These are phyloP conservation scores for Nasturtium officinale DNA, from an alignment of 345 rosid genomes.

Conservation along the genomic window DNA sequence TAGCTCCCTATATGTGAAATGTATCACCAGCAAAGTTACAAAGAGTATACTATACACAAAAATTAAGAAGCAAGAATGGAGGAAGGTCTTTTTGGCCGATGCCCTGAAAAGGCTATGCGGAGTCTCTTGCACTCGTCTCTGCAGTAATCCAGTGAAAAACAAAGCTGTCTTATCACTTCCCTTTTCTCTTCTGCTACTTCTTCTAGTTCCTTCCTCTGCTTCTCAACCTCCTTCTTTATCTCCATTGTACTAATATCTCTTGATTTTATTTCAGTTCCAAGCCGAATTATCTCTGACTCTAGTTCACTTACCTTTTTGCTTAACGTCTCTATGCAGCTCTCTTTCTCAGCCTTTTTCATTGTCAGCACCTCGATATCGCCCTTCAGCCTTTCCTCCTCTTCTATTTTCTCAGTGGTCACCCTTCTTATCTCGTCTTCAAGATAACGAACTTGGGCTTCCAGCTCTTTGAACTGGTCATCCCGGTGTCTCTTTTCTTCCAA, in stretches of 20 bases:
- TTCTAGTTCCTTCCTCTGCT: constrained; percentile 48
- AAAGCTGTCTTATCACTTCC: constrained; percentile 76
- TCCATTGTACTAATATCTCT: constrained; percentile 43
- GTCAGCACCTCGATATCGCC: constrained; percentile 50
- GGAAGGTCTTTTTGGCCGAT: constrained; percentile 35
- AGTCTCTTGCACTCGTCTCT: constrained; percentile 55
- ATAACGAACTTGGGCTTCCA: constrained; percentile 61
- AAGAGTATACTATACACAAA: constrained; percentile 30
- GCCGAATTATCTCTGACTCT: constrained; percentile 35
- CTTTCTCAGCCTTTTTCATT: constrained; percentile 50
- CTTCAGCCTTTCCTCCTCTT: constrained; percentile 49
- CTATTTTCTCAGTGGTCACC: constrained; percentile 50
- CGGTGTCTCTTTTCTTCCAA: constrained; percentile 48
- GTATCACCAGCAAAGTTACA: constrained; percentile 35
- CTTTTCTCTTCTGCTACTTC: constrained; percentile 75
- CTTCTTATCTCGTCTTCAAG: constrained; percentile 66
- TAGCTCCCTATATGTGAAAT: constrained; percentile 32
- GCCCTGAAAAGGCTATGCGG: constrained; percentile 47
- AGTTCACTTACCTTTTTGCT: constrained; percentile 40
- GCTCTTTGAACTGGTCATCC: constrained; percentile 61
- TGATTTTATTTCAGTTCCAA: constrained; percentile 27
- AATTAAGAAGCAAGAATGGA: constrained; percentile 38
- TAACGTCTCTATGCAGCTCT: constrained; percentile 41
- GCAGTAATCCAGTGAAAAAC: constrained; percentile 70
- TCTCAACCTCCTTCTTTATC: constrained; percentile 59